Evolutionary conservation across 106 monocot species (phyloP).

Genomic region (Vanilla planifolia): DNA sequence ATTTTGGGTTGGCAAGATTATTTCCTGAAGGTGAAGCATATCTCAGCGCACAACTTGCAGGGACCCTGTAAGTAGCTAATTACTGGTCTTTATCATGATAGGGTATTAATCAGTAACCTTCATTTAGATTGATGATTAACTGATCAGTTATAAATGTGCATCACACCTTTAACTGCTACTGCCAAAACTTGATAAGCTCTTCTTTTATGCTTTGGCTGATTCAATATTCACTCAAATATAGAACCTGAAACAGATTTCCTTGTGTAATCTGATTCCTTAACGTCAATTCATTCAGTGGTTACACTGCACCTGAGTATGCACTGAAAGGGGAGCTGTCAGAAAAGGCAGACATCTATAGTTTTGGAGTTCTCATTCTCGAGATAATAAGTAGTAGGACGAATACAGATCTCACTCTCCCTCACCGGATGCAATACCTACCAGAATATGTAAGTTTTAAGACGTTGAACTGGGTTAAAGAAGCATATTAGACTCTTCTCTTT

Average conservation of each 20-base stretch:
- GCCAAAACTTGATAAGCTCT: too few species aligned
- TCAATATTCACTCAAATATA: too few species aligned
- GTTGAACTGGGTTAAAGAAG: not conserved
- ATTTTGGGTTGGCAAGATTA: slow-evolving; percentile 59
- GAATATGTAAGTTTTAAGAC: slow-evolving; percentile 32
- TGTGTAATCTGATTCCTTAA: not conserved
- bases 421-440: slow-evolving; percentile 57
- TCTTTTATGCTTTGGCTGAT: too few species aligned
- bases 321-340: slow-evolving; percentile 53
- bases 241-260: too few species aligned
- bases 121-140: too few species aligned
- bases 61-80: slow-evolving; percentile 43
- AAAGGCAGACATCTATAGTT: slow-evolving; percentile 61
- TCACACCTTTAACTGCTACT: too few species aligned
- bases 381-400: slow-evolving; percentile 43
- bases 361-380: slow-evolving; percentile 53
- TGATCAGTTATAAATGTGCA: too few species aligned
- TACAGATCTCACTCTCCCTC: slow-evolving; percentile 36
- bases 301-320: slow-evolving; percentile 62
- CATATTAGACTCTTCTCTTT: not conserved
- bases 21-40: slow-evolving; percentile 59
- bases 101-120: too few species aligned
- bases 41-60: slow-evolving; percentile 48
- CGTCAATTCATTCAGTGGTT: slow-evolving; percentile 21
- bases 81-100: not conserved